Evolutionary conservation across 768 basidiomycete genomes (phyloP).

Genomic region (Hypsizygus marmoreus): DNA sequence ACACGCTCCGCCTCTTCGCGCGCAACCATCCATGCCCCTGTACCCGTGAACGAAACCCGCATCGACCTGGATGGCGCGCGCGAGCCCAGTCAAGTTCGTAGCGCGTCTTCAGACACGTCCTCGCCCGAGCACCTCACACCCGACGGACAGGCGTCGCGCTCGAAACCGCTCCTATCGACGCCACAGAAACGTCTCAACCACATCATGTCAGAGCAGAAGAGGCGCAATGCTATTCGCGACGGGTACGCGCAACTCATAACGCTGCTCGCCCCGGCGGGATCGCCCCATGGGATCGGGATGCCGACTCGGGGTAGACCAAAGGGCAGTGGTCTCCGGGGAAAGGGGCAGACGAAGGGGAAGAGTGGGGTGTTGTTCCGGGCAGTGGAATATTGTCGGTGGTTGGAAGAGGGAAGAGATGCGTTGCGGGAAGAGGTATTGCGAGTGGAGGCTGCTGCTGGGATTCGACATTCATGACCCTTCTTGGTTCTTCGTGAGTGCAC

Average conservation of each 20-base stretch:
- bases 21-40: conserved; percentile 22
- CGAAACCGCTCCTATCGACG: conserved; percentile 72
- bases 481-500: neutral
- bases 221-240: conserved; percentile 87
- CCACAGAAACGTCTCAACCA: conserved; percentile 91
- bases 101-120: conserved; percentile 32
- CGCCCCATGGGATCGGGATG: conserved; percentile 66
- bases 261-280: conserved; percentile 77
- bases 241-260: conserved; percentile 87
- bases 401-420: conserved; percentile 81
- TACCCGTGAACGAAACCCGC: conserved; percentile 20
- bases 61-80: conserved; percentile 22
- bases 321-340: conserved; percentile 68
- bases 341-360: conserved; percentile 80
- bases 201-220: conserved; percentile 94
- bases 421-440: conserved; percentile 67
- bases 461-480: conserved; percentile 30
- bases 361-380: conserved; percentile 87
- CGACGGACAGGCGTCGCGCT: conserved; percentile 28
- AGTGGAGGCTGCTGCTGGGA: conserved; percentile 68
- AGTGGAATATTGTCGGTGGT: conserved; percentile 81
- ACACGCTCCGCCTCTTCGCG: conserved; percentile 29
- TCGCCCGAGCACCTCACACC: conserved; percentile 13
- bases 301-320: conserved; percentile 81
- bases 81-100: conserved; percentile 24